Base-by-base conservation (phyloP, 768 basidiomycete species). In the Kwoniella botswanensis region DNA sequence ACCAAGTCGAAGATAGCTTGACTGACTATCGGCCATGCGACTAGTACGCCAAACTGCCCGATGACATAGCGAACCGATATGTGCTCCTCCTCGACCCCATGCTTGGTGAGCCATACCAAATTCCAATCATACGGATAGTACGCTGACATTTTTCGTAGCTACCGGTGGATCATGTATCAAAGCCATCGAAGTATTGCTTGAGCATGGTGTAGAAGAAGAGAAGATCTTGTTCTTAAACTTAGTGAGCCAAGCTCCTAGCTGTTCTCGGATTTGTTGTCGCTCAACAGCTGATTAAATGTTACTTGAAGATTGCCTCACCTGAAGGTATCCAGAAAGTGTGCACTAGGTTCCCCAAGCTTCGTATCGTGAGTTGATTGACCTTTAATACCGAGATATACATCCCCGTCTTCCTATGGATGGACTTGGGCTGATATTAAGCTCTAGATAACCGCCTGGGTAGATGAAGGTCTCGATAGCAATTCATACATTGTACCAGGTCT, bases 91-190 rank as follows among this genome's bases (percentile, higher is more conserved):
- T 99, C 22, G 96, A 99, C 82, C 96, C 96, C 0, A 99, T 99
- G 96, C 89, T 98, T 59, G 93, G 94, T 93, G 77, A 62, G 90
- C 75, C 46, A 13, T 44, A 9, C 4, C 57, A 4, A 63, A 2
- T 2, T 26, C 18, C 7, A 44, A 70, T 67, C 61, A 50, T 59
- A 46, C 42, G 63, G 56, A 62, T 41, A 2, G 50, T 42, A 24
- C 10, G 52, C 63, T 73, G 63, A 63, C 22, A 2, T 11, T 1
- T 55, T 22, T 15, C 13, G 58, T 72, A 88, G 96, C 96, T 0
- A 98, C 96, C 0, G 97, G 97, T 26, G 97, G 97, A 56, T 98
- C 95, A 4, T 96, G 95, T 9, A 94, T 95, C 84, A 98, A 98
- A 82, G 97, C 97, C 0, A 92, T 98, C 63, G 96, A 98, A 82